phyloP scores from a whole-genome alignment of 2,329 filamentous ascomycete species.

The Cladosporium sp. region DNA sequence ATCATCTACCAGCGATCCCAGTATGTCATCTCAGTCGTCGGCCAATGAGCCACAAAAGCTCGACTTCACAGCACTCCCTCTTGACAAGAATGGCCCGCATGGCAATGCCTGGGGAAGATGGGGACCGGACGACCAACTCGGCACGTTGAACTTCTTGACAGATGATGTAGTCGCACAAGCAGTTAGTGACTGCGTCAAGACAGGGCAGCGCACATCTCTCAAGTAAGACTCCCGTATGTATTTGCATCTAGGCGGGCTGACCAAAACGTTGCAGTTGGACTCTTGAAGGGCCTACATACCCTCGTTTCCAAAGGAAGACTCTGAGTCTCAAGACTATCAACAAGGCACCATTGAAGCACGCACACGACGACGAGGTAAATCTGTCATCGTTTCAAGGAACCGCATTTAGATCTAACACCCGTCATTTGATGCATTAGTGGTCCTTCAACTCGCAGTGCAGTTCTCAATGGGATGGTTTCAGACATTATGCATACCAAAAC shows the following conservation, averaged over 20 bases:
- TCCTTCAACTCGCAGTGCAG: slow-evolving; percentile 32
- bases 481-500: slow-evolving; percentile 54
- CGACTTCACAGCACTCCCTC: slow-evolving; percentile 38
- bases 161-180: slow-evolving; percentile 43
- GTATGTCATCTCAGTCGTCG: not conserved
- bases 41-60: not conserved
- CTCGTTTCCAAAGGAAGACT: slow-evolving; percentile 7
- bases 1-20: not conserved
- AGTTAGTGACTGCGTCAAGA: slow-evolving; percentile 33
- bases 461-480: slow-evolving; percentile 52
- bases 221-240: not conserved
- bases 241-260: not conserved
- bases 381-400: not conserved
- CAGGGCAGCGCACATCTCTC: not conserved
- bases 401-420: not conserved
- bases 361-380: slow-evolving; percentile 2
- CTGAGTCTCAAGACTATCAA: slow-evolving; percentile 2
- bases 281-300: not conserved
- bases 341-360: slow-evolving; percentile 3
- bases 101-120: slow-evolving; percentile 40
- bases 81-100: slow-evolving; percentile 49
- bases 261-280: not conserved
- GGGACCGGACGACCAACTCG: slow-evolving; percentile 58
- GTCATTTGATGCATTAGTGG: not conserved
- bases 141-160: slow-evolving; percentile 61